Evolutionary conservation across 208 protist genomes (phyloP), one percentile per base, ranked within the genome.

Genomic region (Leishmania gerbilli): DNA sequence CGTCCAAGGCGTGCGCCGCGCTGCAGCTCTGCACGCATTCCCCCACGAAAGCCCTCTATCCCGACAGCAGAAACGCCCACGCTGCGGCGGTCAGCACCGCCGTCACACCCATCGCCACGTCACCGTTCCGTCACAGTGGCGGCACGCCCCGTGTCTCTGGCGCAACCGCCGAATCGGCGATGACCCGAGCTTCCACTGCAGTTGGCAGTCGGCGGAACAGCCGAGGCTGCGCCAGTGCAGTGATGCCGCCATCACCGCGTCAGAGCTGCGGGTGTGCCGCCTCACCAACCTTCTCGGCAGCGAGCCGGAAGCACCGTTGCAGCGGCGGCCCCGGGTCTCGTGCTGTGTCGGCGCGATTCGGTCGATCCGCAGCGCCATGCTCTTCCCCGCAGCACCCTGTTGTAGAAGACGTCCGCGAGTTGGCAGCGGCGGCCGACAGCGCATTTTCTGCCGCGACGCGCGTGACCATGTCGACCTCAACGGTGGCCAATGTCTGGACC

Each of bases 11-110:
- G 56, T 86, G 78, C 56, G 74, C 72, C 1, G 82, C 62, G 0
- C 74, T 86, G 64, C 82, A 82, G 82, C 82, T 86, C 74, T 82
- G 80, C 74, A 80, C 82, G 11, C 21, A 82, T 67, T 15, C 82
- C 9, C 82, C 78, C 42, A 62, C 78, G 2, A 80, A 79, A 53
- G 47, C 71, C 31, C 56, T 77, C 62, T 24, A 72, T 31, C 62
- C 56, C 1, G 19, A 24, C 31, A 51, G 60, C 21, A 21, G 1
- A 17, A 60, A 56, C 19, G 24, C 21, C 34, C n/a, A 75, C 40
- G 13, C 24, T 53, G 4, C 15, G n/a, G n/a, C 19, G 51, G 53
- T 31, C 21, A 53, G 34, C 19, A 8, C 56, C 19, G 17, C 27
- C 56, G 62, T 82, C 47, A 76, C 65, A 13, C 78, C 72, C 58